Evolutionary conservation across 768 basidiomycete genomes (phyloP).

Genomic region (Scleroderma bovista): DNA sequence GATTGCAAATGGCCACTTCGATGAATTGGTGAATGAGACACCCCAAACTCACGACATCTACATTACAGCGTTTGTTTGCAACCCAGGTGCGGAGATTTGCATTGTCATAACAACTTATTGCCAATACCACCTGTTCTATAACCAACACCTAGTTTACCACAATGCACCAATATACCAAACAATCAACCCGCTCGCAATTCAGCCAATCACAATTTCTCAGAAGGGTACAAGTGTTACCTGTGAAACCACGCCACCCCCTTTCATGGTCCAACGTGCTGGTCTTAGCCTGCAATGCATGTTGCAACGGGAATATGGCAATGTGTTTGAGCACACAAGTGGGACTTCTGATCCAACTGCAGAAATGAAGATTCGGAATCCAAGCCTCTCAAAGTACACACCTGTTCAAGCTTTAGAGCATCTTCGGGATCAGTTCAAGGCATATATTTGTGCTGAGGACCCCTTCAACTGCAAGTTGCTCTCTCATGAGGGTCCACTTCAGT

Average conservation of each 20-base stretch:
- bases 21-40: conserved; percentile 16
- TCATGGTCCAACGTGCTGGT: not conserved
- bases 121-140: not conserved
- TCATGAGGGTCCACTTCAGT: not conserved
- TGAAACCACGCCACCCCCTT: not conserved
- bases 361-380: conserved; percentile 1
- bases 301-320: not conserved
- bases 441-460: not conserved
- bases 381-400: not conserved
- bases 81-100: conserved; percentile 18
- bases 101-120: not conserved
- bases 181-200: no score
- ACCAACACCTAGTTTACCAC: no score
- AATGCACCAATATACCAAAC: no score
- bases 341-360: not conserved
- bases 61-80: conserved; percentile 17
- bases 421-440: conserved; percentile 2
- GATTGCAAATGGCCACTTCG: conserved; percentile 13
- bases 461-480: not conserved
- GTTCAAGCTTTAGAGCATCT: not conserved
- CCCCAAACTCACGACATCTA: conserved; percentile 10
- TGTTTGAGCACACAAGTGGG: not conserved
- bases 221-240: not conserved
- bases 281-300: conserved; percentile 3
- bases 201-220: no score